phyloP scores from a whole-genome alignment of 805 yeast genomes.

The Geotrichum ghanense region DNA sequence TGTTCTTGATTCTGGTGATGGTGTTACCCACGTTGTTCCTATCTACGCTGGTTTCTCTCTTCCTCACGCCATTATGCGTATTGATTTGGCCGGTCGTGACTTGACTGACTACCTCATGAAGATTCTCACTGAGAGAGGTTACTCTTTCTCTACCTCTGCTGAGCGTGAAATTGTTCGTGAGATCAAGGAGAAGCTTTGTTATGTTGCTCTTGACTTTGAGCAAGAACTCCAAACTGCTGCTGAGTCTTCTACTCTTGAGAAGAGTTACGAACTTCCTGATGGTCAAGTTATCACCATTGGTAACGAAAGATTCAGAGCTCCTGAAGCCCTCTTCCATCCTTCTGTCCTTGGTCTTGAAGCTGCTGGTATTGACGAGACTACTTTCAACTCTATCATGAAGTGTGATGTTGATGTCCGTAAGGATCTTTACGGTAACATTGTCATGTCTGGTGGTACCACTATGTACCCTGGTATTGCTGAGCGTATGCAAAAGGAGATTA shows the following conservation, averaged over 20 bases:
- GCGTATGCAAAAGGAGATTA: conserved; percentile 99
- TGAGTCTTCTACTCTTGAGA: conserved; percentile 95
- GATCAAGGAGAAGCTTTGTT: conserved; percentile 97
- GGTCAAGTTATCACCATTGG: conserved; percentile 99
- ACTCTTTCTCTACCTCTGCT: conserved; percentile 96
- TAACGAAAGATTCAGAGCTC: conserved; percentile 99
- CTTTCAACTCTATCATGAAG: conserved; percentile 91
- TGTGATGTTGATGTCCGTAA: conserved; percentile 98
- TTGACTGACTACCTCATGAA: conserved; percentile 98
- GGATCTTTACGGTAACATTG: conserved; percentile 98
- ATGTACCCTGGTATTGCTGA: conserved; percentile 99
- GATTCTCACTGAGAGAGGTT: conserved; percentile 97
- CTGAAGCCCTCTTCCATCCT: conserved; percentile 99
- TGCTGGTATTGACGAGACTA: conserved; percentile 98
- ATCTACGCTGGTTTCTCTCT: conserved; percentile 99
- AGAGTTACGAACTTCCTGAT: conserved; percentile 98
- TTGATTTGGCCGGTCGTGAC: conserved; percentile 99
- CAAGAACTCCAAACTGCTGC: conserved; percentile 99
- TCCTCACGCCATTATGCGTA: conserved; percentile 97
- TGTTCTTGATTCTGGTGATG: conserved; percentile 99
- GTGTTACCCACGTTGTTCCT: conserved; percentile 99
- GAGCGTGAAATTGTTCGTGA: conserved; percentile 94
- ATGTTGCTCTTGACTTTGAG: conserved; percentile 97
- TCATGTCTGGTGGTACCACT: conserved; percentile 99
- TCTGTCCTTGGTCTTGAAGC: conserved; percentile 83